Conservation (phyloP, 2,329 filamentous ascomycete genomes). For the Chrysoporthe puriensis region DNA sequence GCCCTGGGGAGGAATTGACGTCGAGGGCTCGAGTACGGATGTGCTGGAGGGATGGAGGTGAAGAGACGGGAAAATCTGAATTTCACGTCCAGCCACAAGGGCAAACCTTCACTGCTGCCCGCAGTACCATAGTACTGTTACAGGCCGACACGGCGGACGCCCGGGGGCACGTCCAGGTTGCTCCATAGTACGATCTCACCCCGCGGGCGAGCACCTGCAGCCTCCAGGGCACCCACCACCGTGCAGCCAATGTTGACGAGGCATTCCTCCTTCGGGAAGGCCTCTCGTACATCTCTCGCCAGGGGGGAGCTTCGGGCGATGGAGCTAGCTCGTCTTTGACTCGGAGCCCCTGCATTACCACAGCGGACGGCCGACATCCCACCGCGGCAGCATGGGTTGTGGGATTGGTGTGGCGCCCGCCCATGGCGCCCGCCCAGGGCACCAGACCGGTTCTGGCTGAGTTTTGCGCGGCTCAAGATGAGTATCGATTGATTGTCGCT, state of each 20-base stretch:
- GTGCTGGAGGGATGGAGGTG: not conserved
- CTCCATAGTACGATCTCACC: slow-evolving; percentile 19
- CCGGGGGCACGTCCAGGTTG: slow-evolving; percentile 2
- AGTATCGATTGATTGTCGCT: slow-evolving; percentile 7
- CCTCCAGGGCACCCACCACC: slow-evolving; percentile 1
- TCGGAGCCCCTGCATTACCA: slow-evolving; percentile 10
- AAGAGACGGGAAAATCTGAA: not conserved
- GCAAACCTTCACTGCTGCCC: not conserved
- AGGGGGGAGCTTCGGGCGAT: not conserved
- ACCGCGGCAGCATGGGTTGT: not conserved
- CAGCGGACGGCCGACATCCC: not conserved
- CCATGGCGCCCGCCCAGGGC: not conserved
- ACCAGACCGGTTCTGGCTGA: not conserved
- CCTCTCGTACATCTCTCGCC: not conserved
- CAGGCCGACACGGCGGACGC: slow-evolving; percentile 18
- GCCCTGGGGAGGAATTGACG: slow-evolving; percentile 11
- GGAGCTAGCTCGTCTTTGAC: not conserved
- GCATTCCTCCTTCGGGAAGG: slow-evolving; percentile 7
- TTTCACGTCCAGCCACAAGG: not conserved
- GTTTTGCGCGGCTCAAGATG: slow-evolving; percentile 11
- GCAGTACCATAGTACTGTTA: not conserved
- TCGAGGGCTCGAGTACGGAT: slow-evolving; percentile 11
- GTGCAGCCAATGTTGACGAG: slow-evolving; percentile 6
- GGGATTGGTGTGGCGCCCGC: not conserved
- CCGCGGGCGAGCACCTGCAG: slow-evolving; percentile 11